phyloP scores from a whole-genome alignment of 2,329 filamentous ascomycete genomes.

The Ascochyta lentis region DNA sequence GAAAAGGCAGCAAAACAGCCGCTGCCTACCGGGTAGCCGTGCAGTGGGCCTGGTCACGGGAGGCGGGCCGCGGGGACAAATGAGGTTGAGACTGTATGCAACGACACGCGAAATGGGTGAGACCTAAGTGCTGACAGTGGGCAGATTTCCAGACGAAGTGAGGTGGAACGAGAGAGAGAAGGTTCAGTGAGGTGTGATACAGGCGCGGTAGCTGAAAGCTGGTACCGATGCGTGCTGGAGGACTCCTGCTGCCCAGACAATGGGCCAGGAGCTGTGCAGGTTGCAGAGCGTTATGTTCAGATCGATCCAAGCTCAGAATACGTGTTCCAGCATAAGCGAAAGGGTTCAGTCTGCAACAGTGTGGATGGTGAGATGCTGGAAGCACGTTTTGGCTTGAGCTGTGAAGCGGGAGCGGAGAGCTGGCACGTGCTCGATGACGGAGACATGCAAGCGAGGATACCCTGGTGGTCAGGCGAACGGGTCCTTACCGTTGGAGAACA shows the following conservation, averaged over 20 bases:
- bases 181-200: neutral
- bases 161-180: neutral
- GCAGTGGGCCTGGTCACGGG: slow-evolving; percentile 6
- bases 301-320: neutral
- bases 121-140: too few relatives aligned
- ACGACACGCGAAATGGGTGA: too few relatives aligned
- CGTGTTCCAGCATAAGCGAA: neutral
- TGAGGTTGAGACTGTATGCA: slow-evolving; percentile 2
- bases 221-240: neutral
- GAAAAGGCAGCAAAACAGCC: neutral
- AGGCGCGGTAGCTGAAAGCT: neutral
- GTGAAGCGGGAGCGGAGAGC: slow-evolving; percentile 19
- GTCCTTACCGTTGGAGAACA: neutral
- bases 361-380: slow-evolving; percentile 16
- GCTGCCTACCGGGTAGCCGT: slow-evolving; percentile 4
- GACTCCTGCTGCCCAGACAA: neutral
- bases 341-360: neutral
- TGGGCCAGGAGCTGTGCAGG: neutral
- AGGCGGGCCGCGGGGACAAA: slow-evolving; percentile 6
- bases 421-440: slow-evolving; percentile 28
- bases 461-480: neutral
- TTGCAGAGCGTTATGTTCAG: neutral
- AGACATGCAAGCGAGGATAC: slow-evolving; percentile 15
- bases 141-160: neutral
- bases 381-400: slow-evolving; percentile 14